Evolutionary conservation across 495 filamentous ascomycete species (phyloP), one percentile per base, ranked within the genome.

Genomic region (Aspergillus sclerotioniger): DNA sequence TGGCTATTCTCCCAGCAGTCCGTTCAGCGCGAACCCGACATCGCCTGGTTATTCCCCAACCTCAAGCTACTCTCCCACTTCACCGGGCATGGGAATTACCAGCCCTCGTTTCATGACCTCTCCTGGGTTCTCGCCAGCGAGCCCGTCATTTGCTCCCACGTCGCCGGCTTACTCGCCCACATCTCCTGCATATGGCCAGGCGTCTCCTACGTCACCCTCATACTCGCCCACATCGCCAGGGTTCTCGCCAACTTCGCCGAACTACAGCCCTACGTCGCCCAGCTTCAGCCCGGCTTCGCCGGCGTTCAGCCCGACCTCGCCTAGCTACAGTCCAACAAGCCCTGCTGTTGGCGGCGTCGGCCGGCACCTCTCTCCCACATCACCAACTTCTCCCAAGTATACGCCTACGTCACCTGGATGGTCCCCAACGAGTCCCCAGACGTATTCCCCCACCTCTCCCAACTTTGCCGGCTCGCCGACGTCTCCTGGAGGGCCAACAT

Each of bases 151-250:
- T 68, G 84, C 79, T 15, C 88, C 90, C 0, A 82, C 85, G 1
- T 92, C 88, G 31, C 90, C 90, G 31, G 90, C 87, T 0, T 96
- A 95, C 73, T 92, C 90, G 21, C 91, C 91, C 1, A 89, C 88
- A 3, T 93, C 90, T 21, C 91, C 91, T 58, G 77, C 80, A 57
- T 83, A 85, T 74, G 76, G 76, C 47, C 86, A 80, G 51, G 81
- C 76, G 12, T 88, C 86, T 3, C 87, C 86, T 8, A 85, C 85
- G 0, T 85, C 82, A 2, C 90, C 90, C 9, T 85, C 81, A 44
- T 93, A 91, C 68, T 91, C 87, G 62, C 91, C 91, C 0, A 92
- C 90, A 0, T 95, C 90, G 41, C 92, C 92, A 31, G 87, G 77
- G 50, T 93, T 91, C 69, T 91, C 87, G 17, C 90, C 91, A 1